Conservation (phyloP, 1,139 yeast genomes). For the Debaryomycetaceae sp. region DNA sequence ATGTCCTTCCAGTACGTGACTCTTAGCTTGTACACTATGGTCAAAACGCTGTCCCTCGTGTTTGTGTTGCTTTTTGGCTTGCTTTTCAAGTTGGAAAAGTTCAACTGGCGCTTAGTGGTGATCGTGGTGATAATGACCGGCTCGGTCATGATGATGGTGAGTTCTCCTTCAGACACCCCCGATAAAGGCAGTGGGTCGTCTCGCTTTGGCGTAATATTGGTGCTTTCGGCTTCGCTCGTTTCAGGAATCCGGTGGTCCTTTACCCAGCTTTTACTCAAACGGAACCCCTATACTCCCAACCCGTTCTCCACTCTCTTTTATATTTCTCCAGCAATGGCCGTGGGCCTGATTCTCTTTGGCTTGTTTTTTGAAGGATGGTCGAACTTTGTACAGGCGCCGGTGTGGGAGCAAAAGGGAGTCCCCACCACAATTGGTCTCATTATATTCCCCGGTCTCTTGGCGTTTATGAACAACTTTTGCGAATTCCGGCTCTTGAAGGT, state of each 20-base stretch:
- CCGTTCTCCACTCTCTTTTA: constrained; percentile 79
- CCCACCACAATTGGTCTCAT: constrained; percentile 45
- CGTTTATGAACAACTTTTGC: constrained; percentile 82
- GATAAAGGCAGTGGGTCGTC: constrained; percentile 9
- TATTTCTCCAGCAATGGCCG: constrained; percentile 75
- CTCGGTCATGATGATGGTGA: constrained; percentile 85
- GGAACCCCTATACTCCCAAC: constrained; percentile 48
- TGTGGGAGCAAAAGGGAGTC: constrained; percentile 55
- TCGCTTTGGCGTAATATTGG: constrained; percentile 57
- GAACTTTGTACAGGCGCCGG: constrained; percentile 38
- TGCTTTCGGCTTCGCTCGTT: constrained; percentile 65
- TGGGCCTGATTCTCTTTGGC: constrained; percentile 51
- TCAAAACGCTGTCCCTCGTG: constrained; percentile 74
- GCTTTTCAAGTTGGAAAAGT: constrained; percentile 62
- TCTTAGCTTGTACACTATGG: constrained; percentile 82
- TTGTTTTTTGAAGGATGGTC: constrained; percentile 53
- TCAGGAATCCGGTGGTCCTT: constrained; percentile 94
- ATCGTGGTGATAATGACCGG: constrained; percentile 70
- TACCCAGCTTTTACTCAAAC: constrained; percentile 69
- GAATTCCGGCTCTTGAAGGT: constrained; percentile 77
- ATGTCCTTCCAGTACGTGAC: constrained; percentile 71
- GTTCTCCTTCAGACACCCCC: constrained; percentile 17
- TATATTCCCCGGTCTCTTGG: constrained; percentile 73
- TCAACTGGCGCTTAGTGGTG: constrained; percentile 51
- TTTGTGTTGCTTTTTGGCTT: constrained; percentile 85